phyloP scores from a whole-genome alignment of 2,329 filamentous ascomycete species.

The Trichocomaceae sp. region DNA sequence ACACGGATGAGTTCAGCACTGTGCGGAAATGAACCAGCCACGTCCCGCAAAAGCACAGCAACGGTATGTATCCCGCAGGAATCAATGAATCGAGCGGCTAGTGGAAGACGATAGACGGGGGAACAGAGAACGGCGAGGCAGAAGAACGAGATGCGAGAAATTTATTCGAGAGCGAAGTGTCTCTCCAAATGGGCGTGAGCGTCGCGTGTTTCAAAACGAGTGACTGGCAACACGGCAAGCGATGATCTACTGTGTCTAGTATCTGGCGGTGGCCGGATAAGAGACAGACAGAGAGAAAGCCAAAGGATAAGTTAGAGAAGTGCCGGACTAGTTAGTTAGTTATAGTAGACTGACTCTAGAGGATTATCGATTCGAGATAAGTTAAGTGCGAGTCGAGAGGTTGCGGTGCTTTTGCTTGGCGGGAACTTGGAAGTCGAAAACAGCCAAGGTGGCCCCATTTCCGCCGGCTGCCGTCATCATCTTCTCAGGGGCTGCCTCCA shows the following conservation, averaged over 20 bases:
- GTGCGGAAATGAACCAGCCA: slow-evolving; percentile 15
- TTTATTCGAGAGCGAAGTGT: too few relatives aligned
- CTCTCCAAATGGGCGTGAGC: too few relatives aligned
- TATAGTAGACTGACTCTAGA: too few relatives aligned
- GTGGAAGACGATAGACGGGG: background rate
- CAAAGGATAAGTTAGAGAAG: too few relatives aligned
- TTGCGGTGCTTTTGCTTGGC: background rate
- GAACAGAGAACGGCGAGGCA: slow-evolving; percentile 2
- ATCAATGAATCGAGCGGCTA: background rate
- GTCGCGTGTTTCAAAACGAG: too few relatives aligned
- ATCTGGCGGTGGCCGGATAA: too few relatives aligned
- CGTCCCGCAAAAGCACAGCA: slow-evolving; percentile 9
- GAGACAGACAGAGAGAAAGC: too few relatives aligned
- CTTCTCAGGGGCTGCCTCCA: slow-evolving; percentile 7
- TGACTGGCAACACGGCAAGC: too few relatives aligned
- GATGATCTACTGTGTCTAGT: too few relatives aligned
- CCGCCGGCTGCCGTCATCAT: background rate
- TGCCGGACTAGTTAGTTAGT: background rate
- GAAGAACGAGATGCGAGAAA: background rate
- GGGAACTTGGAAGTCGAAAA: background rate
- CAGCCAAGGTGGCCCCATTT: slow-evolving; percentile 5
- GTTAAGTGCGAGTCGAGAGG: background rate
- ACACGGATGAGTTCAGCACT: background rate
- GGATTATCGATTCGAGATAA: background rate
- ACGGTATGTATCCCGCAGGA: background rate